Evolutionary conservation across 495 filamentous ascomycete species (phyloP).

Genomic region (Talaromyces ruber): DNA sequence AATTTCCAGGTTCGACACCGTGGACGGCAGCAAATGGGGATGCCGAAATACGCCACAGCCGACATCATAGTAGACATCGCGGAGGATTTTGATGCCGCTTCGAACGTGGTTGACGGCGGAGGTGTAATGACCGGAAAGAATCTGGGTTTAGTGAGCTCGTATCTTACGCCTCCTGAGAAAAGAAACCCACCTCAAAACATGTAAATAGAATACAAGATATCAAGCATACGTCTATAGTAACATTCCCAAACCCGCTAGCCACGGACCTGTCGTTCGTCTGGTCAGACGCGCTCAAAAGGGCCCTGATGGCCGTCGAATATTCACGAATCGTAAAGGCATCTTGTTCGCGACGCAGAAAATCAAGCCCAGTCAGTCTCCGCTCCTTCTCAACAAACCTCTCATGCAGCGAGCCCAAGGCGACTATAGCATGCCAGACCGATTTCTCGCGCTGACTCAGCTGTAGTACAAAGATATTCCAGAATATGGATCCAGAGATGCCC

Average conservation of each 20-base stretch:
- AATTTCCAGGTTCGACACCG: neutral
- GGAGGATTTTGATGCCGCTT: constrained; percentile 22
- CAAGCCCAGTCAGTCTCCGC: neutral
- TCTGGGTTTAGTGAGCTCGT: constrained; percentile 8
- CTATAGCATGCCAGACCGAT: constrained; percentile 54
- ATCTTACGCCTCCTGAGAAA: too few species aligned
- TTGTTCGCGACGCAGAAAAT: neutral
- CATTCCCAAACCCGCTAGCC: neutral
- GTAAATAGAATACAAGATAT: constrained; percentile 33
- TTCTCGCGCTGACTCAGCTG: constrained; percentile 51
- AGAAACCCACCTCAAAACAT: constrained; percentile 16
- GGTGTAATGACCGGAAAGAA: constrained; percentile 21
- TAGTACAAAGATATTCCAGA: constrained; percentile 46
- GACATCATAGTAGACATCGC: constrained; percentile 11
- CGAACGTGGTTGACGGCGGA: constrained; percentile 24
- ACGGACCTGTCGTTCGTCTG: too few species aligned
- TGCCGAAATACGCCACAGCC: constrained; percentile 4
- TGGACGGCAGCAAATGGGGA: constrained; percentile 9
- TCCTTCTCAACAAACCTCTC: constrained; percentile 42
- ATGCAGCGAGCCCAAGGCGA: constrained; percentile 54
- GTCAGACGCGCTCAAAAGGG: constrained; percentile 3
- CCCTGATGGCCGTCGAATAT: constrained; percentile 41
- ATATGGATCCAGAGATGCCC: constrained; percentile 53
- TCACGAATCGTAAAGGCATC: constrained; percentile 35
- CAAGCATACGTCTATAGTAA: constrained; percentile 33